A percentile compares a stretch with the other conserved stretches of the same genome.
Evolutionary conservation across 1,139 yeast species (phyloP).

Genomic region (Hanseniaspora uvarum): DNA sequence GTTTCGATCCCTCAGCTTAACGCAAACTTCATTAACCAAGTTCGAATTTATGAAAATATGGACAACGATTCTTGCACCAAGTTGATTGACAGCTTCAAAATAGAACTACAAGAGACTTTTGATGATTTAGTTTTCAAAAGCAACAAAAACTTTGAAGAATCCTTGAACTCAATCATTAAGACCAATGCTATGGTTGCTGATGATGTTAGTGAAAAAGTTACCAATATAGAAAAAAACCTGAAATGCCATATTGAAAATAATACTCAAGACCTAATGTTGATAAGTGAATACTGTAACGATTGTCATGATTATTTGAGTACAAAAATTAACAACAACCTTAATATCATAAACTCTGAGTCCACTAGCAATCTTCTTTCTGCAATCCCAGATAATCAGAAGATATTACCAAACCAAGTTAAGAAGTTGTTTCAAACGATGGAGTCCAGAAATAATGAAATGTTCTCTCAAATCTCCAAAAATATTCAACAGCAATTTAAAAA

Average conservation of each 20-base stretch:
- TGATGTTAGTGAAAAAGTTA: neutral
- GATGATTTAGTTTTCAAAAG: conserved; percentile 1
- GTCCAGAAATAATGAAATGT: conserved; percentile 23
- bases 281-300: conserved; percentile 31
- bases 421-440: conserved; percentile 28
- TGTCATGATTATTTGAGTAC: conserved; percentile 30
- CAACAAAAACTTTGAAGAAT: conserved; percentile 5
- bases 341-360: conserved; percentile 6
- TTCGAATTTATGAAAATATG: neutral
- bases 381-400: conserved; percentile 19
- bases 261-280: conserved; percentile 23
- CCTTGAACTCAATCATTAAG: conserved; percentile 11
- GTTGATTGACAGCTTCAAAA: conserved; percentile 1
- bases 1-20: conserved; percentile 23
- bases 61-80: neutral
- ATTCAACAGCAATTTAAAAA: conserved; percentile 27
- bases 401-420: conserved; percentile 26
- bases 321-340: conserved; percentile 23
- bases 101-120: conserved; percentile 15
- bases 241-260: conserved; percentile 22
- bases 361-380: neutral
- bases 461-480: conserved; percentile 8
- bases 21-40: conserved; percentile 21
- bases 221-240: conserved; percentile 19
- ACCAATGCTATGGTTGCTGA: conserved; percentile 5